Conservation (phyloP, 805 yeast genomes). For the Candida koratica region DNA sequence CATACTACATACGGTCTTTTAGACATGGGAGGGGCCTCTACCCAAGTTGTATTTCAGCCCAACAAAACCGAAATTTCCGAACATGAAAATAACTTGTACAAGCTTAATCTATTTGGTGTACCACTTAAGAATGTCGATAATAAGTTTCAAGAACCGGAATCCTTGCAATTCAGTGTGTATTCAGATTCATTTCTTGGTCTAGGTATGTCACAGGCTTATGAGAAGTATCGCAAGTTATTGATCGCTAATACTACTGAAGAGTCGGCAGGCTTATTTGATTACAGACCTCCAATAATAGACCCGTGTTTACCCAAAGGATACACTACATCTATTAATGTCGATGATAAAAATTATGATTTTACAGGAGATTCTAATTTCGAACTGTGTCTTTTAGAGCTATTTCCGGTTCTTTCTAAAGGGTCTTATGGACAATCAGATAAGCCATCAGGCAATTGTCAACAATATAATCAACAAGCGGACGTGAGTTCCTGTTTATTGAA, state of each 20-base stretch:
- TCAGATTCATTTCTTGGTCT: slow-evolving; percentile 57
- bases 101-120: slow-evolving; percentile 38
- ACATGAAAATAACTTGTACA: slow-evolving; percentile 45
- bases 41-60: slow-evolving; percentile 64
- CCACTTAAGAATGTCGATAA: slow-evolving; percentile 14
- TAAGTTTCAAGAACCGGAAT: slow-evolving; percentile 1
- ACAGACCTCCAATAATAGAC: slow-evolving; percentile 37
- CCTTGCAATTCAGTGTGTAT: slow-evolving; percentile 34
- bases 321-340: slow-evolving; percentile 21
- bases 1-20: slow-evolving; percentile 53
- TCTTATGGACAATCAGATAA: slow-evolving; percentile 22
- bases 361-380: slow-evolving; percentile 52
- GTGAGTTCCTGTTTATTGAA: slow-evolving; percentile 49
- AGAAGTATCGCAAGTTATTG: slow-evolving; percentile 40
- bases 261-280: slow-evolving; percentile 10
- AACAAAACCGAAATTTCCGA: slow-evolving; percentile 41
- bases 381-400: slow-evolving; percentile 45
- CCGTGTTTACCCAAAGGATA: slow-evolving; percentile 57
- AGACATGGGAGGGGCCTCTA: slow-evolving; percentile 64
- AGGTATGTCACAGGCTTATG: slow-evolving; percentile 56
- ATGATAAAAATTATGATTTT: slow-evolving; percentile 32
- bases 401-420: slow-evolving; percentile 40
- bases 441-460: slow-evolving; percentile 27
- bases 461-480: slow-evolving; percentile 25
- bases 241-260: slow-evolving; percentile 17